Base-by-base conservation (phyloP, 805 yeast genomes). In the Saccharomycopsis sp. region DNA sequence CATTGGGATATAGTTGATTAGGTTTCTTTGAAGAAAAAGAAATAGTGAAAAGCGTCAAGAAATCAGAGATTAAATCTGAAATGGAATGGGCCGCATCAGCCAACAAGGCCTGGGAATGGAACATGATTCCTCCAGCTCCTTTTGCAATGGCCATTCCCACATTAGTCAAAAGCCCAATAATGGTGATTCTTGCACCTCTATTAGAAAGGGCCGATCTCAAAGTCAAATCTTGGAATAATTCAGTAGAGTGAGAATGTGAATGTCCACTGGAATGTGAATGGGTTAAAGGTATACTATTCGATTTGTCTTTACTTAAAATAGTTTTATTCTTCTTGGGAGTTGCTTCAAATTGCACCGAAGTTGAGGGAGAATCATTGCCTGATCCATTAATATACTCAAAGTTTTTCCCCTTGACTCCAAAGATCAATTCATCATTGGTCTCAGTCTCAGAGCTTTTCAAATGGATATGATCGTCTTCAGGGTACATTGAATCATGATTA, bases 61-160 rank as follows among this genome's bases (percentile, higher is more conserved):
- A 72, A 58, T 92, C 98, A 6, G 95, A 83, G 13, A 92, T 72
- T 63, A 89, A 66, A 60, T 92, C 98, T 35, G 94, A 79, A 17
- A 85, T 69, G 0, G 97, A 89, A 61, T 92, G 98, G 21, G 87
- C 79, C 1, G 96, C 88, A 60, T 92, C 98, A 1, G 98, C 98
- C 37, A 88, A 57, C 42, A 92, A 70, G 2, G 96, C 88, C 57
- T 88, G 96, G 0, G 98, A 92, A 58, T 92, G 95, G 70, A 92
- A 92, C 29, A 76, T 76, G 14, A 85, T 66, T 5, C 98, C 98
- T 23, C 97, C 97, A 18, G 76, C 59, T 21, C 87, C 88, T 58
- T 92, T 92, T 25, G 88, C 79, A 2, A 73, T 64, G 0, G 95
- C 96, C 79, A 92, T 79, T 12, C 82, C 76, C 10, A 85, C 74